Conservation (phyloP, 2,329 filamentous ascomycete genomes). For the Botrytis porri region DNA sequence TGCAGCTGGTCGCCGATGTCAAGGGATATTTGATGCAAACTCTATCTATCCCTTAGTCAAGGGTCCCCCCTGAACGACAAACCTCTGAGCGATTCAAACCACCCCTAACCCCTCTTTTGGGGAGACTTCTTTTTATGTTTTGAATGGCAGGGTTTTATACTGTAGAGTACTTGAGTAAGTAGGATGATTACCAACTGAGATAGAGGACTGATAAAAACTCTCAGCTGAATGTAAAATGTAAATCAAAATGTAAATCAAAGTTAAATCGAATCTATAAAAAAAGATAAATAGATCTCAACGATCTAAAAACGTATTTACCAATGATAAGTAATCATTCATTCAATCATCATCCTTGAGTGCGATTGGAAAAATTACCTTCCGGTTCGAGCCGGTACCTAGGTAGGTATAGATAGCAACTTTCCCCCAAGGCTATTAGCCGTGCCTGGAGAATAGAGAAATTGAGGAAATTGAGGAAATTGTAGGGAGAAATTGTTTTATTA, state of each 20-base stretch:
- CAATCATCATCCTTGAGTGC: not conserved
- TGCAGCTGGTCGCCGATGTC: slow-evolving; percentile 8
- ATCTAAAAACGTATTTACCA: not conserved
- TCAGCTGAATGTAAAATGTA: not conserved
- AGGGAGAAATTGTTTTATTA: not conserved
- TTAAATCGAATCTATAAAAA: not conserved
- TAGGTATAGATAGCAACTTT: not conserved
- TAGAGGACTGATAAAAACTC: not conserved
- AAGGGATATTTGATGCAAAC: slow-evolving; percentile 8
- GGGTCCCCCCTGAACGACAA: slow-evolving; percentile 14
- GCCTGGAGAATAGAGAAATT: not conserved
- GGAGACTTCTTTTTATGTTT: not conserved
- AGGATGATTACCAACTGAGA: not conserved
- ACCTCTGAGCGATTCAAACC: slow-evolving; percentile 5
- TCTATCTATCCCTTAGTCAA: slow-evolving; percentile 5
- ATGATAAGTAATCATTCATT: not conserved
- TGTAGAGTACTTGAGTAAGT: not conserved
- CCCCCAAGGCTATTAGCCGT: not conserved
- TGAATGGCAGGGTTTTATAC: not conserved
- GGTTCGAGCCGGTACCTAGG: not conserved
- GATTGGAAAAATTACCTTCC: not conserved
- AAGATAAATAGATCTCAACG: not conserved
- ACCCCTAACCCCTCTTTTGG: not conserved
- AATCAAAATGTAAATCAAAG: not conserved
- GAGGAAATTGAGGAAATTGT: not conserved